phyloP scores from a whole-genome alignment of 345 rosid species.

The Noccaea caerulescens region DNA sequence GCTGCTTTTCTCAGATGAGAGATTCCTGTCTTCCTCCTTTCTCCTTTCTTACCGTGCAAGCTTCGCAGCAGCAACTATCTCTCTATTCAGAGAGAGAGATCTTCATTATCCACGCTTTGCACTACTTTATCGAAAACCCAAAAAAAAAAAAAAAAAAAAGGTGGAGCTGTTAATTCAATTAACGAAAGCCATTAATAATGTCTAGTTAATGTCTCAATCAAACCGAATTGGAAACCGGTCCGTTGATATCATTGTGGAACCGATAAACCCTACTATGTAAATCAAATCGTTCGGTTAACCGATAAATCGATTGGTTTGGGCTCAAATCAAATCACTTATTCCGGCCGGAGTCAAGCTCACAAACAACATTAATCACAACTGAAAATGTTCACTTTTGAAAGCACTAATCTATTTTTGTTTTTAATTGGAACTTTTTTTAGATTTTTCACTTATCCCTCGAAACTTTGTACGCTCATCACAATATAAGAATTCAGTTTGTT shows the following conservation, averaged over 20 bases:
- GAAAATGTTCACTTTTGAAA: no score
- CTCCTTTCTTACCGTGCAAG: constrained; percentile 30
- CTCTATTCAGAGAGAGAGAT: neutral
- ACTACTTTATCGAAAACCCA: neutral
- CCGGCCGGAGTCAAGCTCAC: no score
- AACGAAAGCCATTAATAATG: constrained; percentile 5
- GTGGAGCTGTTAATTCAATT: neutral
- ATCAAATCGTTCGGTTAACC: constrained; percentile 8
- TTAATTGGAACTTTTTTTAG: no score
- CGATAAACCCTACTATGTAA: constrained; percentile 10
- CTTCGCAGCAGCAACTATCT: constrained; percentile 25
- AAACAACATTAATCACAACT: no score
- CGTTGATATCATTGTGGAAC: neutral
- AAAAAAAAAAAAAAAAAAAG: no score
- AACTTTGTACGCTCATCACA: neutral
- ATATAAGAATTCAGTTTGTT: neutral
- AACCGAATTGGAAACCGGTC: constrained; percentile 2
- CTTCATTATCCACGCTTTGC: constrained; percentile 20
- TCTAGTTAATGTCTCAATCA: neutral
- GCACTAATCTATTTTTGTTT: no score
- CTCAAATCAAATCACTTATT: neutral
- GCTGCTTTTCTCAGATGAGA: constrained; percentile 4
- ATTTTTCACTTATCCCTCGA: no score
- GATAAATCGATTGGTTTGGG: neutral
- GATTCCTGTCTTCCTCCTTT: constrained; percentile 26